Percentiles rank a stretch among this genome's conserved stretches.
These are phyloP conservation scores for Pichia pseudocactophila DNA, from an alignment of 805 yeast genomes.

Conservation along the genomic window DNA sequence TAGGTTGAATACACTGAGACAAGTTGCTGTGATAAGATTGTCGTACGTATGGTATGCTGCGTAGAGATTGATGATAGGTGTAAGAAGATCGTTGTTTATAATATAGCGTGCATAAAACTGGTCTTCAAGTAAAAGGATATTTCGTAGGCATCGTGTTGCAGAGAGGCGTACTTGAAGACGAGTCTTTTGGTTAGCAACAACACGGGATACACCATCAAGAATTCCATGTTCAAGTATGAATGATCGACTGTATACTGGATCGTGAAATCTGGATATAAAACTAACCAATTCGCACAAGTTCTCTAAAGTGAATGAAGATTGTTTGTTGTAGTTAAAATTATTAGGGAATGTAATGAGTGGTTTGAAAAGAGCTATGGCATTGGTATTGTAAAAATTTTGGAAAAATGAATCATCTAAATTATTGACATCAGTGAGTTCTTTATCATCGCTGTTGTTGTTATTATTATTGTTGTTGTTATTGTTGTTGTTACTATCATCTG, in stretches of 20 bases:
- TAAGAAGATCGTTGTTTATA: too few species aligned
- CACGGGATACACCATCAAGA: slow-evolving; percentile 27
- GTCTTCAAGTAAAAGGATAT: too few species aligned
- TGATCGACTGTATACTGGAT: slow-evolving; percentile 43
- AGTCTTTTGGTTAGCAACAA: too few species aligned
- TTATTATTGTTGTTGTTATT: slow-evolving; percentile 10
- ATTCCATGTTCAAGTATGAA: slow-evolving; percentile 55
- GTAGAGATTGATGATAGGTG: slow-evolving; percentile 36
- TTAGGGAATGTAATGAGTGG: slow-evolving; percentile 20
- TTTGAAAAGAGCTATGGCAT: slow-evolving; percentile 21
- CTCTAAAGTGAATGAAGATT: slow-evolving; percentile 12
- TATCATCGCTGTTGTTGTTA: slow-evolving; percentile 10
- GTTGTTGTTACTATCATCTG: slow-evolving; percentile 10
- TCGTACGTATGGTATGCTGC: slow-evolving; percentile 39
- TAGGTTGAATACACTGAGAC: slow-evolving; percentile 46
- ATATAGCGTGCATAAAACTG: too few species aligned
- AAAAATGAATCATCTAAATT: slow-evolving; percentile 33
- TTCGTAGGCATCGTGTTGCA: too few species aligned
- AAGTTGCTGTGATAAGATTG: slow-evolving; percentile 65
- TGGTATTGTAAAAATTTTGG: slow-evolving; percentile 49
- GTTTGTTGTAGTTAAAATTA: background rate
- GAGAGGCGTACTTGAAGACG: too few species aligned
- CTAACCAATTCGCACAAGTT: slow-evolving; percentile 60
- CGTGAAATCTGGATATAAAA: slow-evolving; percentile 62
- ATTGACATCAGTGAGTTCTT: slow-evolving; percentile 17